These are phyloP conservation scores for Trametes meyenii DNA, from an alignment of 768 basidiomycete genomes.

Conservation along the genomic window DNA sequence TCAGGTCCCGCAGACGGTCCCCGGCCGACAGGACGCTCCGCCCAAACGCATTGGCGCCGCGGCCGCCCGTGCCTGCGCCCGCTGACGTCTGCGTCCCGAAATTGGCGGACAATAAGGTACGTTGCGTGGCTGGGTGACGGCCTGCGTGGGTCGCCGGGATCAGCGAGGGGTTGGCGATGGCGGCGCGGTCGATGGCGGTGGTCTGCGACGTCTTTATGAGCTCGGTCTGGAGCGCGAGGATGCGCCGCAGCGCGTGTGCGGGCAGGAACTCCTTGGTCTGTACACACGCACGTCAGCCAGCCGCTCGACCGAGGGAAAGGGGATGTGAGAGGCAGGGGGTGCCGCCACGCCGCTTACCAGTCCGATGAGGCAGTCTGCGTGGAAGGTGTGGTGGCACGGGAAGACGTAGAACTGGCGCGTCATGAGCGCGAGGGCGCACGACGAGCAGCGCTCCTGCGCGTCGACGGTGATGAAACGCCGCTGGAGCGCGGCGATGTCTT, in stretches of 20 bases:
- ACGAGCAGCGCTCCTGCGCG: constrained; percentile 81
- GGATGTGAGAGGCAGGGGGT: not conserved
- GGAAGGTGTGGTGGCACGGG: constrained; percentile 97
- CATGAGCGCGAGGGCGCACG: constrained; percentile 74
- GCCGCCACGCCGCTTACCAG: constrained; percentile 59
- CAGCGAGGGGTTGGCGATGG: constrained; percentile 36
- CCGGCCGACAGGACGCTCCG: constrained; percentile 86
- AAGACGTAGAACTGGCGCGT: constrained; percentile 97
- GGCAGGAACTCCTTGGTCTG: constrained; percentile 94
- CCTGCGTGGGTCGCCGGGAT: constrained; percentile 24
- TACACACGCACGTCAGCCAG: constrained; percentile 19
- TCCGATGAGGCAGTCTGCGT: constrained; percentile 94
- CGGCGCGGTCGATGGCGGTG: constrained; percentile 37
- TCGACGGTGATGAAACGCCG: constrained; percentile 93
- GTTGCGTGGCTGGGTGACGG: constrained; percentile 55
- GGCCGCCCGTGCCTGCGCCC: constrained; percentile 55
- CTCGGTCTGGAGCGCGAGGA: constrained; percentile 84
- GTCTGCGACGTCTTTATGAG: constrained; percentile 60
- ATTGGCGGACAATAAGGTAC: constrained; percentile 75
- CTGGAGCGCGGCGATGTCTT: constrained; percentile 82
- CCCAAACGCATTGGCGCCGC: constrained; percentile 69
- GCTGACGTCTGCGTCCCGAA: constrained; percentile 48
- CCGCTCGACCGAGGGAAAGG: not conserved
- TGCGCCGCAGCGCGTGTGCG: constrained; percentile 77
- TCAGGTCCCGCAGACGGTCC: constrained; percentile 87